Conservation (phyloP, 78 protist genomes). For the Pelomyxa schiedti region DNA sequence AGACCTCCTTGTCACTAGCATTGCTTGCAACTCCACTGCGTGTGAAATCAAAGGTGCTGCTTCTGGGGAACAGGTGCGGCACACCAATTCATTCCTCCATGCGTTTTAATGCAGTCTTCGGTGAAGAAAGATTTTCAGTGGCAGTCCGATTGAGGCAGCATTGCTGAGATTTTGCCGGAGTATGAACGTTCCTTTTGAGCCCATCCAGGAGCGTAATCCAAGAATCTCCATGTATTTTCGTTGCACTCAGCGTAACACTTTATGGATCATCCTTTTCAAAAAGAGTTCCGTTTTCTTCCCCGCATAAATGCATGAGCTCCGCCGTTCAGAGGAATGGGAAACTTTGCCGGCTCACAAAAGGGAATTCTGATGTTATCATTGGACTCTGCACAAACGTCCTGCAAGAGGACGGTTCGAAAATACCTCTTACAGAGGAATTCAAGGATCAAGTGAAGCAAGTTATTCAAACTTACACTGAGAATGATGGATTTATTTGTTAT, state of each 20-base stretch:
- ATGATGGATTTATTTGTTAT: background rate
- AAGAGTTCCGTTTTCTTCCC: slow-evolving; percentile 73
- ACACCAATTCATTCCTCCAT: too few species aligned
- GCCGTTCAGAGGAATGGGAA: slow-evolving; percentile 19
- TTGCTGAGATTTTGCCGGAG: slow-evolving; percentile 14
- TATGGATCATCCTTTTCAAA: too few species aligned
- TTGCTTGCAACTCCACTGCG: slow-evolving; percentile 30
- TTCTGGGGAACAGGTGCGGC: too few species aligned
- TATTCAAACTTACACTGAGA: too few species aligned
- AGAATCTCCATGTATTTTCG: background rate
- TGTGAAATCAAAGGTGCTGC: too few species aligned
- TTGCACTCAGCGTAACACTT: background rate
- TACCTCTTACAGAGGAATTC: slow-evolving; percentile 10
- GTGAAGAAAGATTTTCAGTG: too few species aligned
- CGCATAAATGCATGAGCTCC: slow-evolving; percentile 31
- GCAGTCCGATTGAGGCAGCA: slow-evolving; percentile 69
- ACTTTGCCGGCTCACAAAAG: slow-evolving; percentile 55
- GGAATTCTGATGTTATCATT: slow-evolving; percentile 82
- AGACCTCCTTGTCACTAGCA: too few species aligned
- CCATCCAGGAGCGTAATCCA: slow-evolving; percentile 22
- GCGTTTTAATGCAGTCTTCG: too few species aligned
- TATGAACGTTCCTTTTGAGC: slow-evolving; percentile 20
- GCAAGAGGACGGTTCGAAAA: slow-evolving; percentile 7
- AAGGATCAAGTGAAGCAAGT: too few species aligned
- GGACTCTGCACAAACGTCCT: slow-evolving; percentile 26